A percentile compares a stretch with the other conserved stretches of the same genome.
Conservation (phyloP, 768 basidiomycete genomes). For the Mycena belliarum region DNA sequence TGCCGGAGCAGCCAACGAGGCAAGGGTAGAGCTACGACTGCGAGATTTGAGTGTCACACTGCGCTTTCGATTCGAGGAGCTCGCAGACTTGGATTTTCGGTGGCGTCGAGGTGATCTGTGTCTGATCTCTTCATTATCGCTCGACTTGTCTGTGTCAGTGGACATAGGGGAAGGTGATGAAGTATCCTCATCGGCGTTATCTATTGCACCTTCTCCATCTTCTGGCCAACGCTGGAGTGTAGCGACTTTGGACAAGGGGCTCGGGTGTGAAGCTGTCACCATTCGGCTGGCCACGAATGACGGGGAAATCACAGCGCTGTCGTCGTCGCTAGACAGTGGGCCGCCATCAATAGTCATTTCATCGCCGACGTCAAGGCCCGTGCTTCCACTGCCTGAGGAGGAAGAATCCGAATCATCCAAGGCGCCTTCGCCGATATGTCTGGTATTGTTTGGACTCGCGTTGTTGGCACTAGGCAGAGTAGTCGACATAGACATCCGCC, state of each 20-base stretch:
- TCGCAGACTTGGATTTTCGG: conserved; percentile 35
- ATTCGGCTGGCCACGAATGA: conserved; percentile 30
- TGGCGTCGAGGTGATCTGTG: conserved; percentile 34
- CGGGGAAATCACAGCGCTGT: conserved; percentile 38
- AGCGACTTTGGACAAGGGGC: conserved; percentile 64
- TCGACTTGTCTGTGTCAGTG: conserved; percentile 52
- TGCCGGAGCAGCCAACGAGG: conserved; percentile 49
- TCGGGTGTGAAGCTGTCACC: conserved; percentile 47
- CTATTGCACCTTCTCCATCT: conserved; percentile 39
- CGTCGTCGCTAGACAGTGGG: conserved; percentile 35
- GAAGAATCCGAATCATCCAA: conserved; percentile 78
- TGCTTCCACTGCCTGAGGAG: conserved; percentile 48
- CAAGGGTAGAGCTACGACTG: conserved; percentile 70
- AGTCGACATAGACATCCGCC: conserved; percentile 40
- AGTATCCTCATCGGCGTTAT: conserved; percentile 48
- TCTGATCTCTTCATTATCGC: neutral
- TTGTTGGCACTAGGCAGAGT: conserved; percentile 36
- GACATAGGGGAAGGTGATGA: conserved; percentile 68
- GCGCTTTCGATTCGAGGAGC: conserved; percentile 25
- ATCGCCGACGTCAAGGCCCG: conserved; percentile 32
- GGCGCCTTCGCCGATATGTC: conserved; percentile 76
- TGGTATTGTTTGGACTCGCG: conserved; percentile 39
- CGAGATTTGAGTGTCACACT: conserved; percentile 41
- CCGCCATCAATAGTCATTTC: conserved; percentile 27
- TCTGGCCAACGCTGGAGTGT: conserved; percentile 57